These are phyloP conservation scores for Brassica incana DNA, from an alignment of 345 rosid species.

Conservation along the genomic window DNA sequence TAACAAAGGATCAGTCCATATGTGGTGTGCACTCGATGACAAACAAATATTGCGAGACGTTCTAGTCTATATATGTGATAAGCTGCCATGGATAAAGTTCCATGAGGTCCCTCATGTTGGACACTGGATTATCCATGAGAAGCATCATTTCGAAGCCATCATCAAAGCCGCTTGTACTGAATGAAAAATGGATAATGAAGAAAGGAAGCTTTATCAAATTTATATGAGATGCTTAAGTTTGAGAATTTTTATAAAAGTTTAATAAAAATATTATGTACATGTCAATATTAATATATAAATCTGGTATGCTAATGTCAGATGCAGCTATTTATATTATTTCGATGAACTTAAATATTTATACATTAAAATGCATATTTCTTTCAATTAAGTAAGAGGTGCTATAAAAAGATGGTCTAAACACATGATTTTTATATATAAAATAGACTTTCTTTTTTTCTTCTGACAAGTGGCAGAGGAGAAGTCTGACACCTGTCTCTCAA, in stretches of 20 bases:
- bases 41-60: slow-evolving; percentile 52
- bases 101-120: slow-evolving; percentile 70
- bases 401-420: neutral
- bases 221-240: neutral
- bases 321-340: neutral
- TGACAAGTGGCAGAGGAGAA: too few species aligned
- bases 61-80: slow-evolving; percentile 51
- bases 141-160: slow-evolving; percentile 27
- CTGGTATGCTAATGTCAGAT: neutral
- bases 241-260: neutral
- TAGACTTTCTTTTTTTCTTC: too few species aligned
- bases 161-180: slow-evolving; percentile 33
- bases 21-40: slow-evolving; percentile 75
- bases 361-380: neutral
- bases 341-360: neutral
- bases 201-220: neutral
- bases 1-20: slow-evolving; percentile 54
- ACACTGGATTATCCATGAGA: slow-evolving; percentile 49
- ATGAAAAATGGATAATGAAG: neutral
- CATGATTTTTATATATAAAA: neutral
- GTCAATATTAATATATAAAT: neutral
- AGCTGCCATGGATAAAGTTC: slow-evolving; percentile 68
- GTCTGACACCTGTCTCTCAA: too few species aligned
- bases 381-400: neutral
- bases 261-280: neutral